Evolutionary conservation across 2,329 filamentous ascomycete genomes (phyloP), one percentile per base, ranked within the genome.

Genomic region (Scorias spongiosa): DNA sequence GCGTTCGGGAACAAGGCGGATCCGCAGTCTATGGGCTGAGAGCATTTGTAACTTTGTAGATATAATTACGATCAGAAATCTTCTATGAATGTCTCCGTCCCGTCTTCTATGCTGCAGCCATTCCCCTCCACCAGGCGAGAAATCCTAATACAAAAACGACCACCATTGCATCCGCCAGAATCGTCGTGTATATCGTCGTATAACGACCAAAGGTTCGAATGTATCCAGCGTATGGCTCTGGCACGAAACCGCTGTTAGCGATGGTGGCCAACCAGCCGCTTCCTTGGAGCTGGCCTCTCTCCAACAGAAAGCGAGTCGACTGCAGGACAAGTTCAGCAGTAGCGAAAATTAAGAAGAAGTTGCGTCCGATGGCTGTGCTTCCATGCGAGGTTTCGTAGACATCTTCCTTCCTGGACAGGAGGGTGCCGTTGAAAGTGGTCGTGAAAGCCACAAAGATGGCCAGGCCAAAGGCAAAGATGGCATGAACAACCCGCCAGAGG

Each of bases 331-430:
- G 71, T 65, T 91, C 83, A 29, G 76, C 79, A 0, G 83, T 85
- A 5, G 82, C 80, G 58, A 89, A 91, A n/a, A 83, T 72, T 67
- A 79, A 85, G 62, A 89, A 87, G 63, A 87, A 80, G 48, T 71
- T 69, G 39, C 66, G 66, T 36, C 68, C 66, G 30, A 60, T 55
- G 40, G 63, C 62, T 12, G 63, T 58, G 28, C 67, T 61, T 1
- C 54, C 56, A 7, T 63, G 53, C 39, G 56, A 57, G 17, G 54
- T 49, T 44, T 76, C 70, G 46, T 54, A 52, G 28, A 54, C 48
- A 29, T 50, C 53, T 37, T 54, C 49, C 10, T 49, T 51, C 28
- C 83, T 75, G 54, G 78, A 73, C 6, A 71, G 52, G 57, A 75
- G 75, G 29, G 75, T 76, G 39, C 83, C 83, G 17, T 72, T 75